Evolutionary conservation across 176 grass and related monocot genomes (phyloP).

Genomic region (Chrysopogon serrulatus): DNA sequence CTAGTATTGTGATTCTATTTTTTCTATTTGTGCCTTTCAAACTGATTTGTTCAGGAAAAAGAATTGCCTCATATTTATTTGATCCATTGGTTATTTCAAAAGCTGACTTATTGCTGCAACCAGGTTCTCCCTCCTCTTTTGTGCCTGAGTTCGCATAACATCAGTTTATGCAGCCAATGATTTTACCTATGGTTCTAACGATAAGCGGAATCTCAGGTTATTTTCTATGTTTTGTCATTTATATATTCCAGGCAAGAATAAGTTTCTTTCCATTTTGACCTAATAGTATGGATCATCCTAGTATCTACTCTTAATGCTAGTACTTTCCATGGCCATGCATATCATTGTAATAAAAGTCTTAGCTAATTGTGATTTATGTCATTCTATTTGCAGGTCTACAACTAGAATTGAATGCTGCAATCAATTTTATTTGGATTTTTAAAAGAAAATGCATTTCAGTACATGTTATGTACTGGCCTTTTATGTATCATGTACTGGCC

Average conservation of each 20-base stretch:
- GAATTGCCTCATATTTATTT: not conserved
- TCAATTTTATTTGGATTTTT: not conserved
- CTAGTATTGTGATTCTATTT: not conserved
- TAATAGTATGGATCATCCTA: not conserved
- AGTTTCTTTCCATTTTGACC: not conserved
- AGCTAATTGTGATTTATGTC: not conserved
- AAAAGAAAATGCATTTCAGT: conserved; percentile 11
- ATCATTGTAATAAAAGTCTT: not conserved
- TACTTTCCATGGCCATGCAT: conserved; percentile 4
- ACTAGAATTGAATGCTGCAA: not conserved
- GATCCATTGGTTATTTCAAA: conserved; percentile 5
- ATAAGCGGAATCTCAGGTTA: conserved; percentile 94
- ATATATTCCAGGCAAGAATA: not conserved
- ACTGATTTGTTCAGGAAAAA: not conserved
- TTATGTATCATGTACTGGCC: too few relatives aligned
- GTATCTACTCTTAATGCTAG: not conserved
- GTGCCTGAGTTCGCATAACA: conserved; percentile 93
- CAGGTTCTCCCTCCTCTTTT: conserved; percentile 99
- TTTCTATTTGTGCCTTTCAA: not conserved
- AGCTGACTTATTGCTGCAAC: conserved; percentile 27
- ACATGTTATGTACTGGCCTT: not conserved
- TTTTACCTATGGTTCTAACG: conserved; percentile 97
- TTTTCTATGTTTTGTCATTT: conserved; percentile 4
- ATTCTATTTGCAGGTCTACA: not conserved
- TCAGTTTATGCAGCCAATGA: conserved; percentile 99